These are phyloP conservation scores for Discostella pseudostelligera DNA, from an alignment of 108 stramenopile genomes.

Conservation along the genomic window DNA sequence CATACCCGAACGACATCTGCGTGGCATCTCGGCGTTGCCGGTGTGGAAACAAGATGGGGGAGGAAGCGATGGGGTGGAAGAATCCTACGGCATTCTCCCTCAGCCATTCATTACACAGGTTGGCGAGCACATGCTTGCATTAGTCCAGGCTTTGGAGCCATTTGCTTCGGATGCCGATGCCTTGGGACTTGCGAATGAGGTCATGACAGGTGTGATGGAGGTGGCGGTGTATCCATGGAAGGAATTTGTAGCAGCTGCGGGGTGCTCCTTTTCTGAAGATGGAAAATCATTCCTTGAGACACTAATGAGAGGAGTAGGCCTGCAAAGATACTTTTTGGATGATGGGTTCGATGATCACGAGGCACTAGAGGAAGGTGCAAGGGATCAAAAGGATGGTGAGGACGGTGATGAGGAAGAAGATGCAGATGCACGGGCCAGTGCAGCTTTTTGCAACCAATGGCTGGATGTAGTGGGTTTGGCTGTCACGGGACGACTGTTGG, in stretches of 20 bases:
- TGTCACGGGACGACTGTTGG: constrained; percentile 74
- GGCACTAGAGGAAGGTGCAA: constrained; percentile 28
- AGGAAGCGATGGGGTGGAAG: constrained; percentile 37
- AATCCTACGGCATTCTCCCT: constrained; percentile 80
- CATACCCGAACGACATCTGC: constrained; percentile 64
- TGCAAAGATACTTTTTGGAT: constrained; percentile 47
- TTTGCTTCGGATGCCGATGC: constrained; percentile 75
- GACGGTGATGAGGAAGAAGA: constrained; percentile 42
- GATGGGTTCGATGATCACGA: constrained; percentile 46
- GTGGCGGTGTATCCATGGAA: constrained; percentile 78
- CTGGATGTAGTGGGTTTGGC: constrained; percentile 76
- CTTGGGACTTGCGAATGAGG: constrained; percentile 76
- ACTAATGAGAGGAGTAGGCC: constrained; percentile 67
- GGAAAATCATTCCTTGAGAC: constrained; percentile 31
- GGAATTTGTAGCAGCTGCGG: constrained; percentile 69
- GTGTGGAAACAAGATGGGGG: constrained; percentile 60
- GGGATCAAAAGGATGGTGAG: constrained; percentile 39
- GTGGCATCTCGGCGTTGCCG: constrained; percentile 64
- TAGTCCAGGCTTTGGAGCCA: constrained; percentile 85
- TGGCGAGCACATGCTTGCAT: constrained; percentile 83
- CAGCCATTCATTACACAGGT: constrained; percentile 83
- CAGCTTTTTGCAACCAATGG: constrained; percentile 82
- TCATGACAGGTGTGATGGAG: constrained; percentile 64
- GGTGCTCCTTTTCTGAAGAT: constrained; percentile 39
- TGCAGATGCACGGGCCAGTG: constrained; percentile 50